Percentiles rank a stretch among this genome's conserved stretches.
phyloP scores from a whole-genome alignment of 495 filamentous ascomycete species.

The Elasticomyces elasticus region DNA sequence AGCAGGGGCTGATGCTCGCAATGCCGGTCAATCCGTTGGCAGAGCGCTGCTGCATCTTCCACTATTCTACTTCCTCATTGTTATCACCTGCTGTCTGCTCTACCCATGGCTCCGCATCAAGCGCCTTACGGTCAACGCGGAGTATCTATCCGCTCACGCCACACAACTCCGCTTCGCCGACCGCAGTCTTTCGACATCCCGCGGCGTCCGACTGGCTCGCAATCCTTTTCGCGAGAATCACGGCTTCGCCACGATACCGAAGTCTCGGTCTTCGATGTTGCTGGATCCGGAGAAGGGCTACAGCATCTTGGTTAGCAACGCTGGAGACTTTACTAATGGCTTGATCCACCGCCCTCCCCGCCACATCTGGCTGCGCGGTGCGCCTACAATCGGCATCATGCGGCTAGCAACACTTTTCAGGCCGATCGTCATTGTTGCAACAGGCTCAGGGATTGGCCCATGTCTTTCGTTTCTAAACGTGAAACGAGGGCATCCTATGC shows the following conservation, averaged over 20 bases:
- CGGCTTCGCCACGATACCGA: constrained; percentile 66
- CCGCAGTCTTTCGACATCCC: constrained; percentile 27
- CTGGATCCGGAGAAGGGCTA: constrained; percentile 43
- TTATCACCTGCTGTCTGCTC: constrained; percentile 48
- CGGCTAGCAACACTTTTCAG: constrained; percentile 61
- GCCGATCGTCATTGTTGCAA: constrained; percentile 64
- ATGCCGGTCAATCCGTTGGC: constrained; percentile 28
- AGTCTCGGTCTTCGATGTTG: neutral
- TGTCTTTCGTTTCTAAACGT: constrained; percentile 43
- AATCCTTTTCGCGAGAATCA: constrained; percentile 67
- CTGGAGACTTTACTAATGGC: constrained; percentile 72
- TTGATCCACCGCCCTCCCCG: constrained; percentile 52
- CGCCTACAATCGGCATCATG: constrained; percentile 58
- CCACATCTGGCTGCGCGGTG: constrained; percentile 46
- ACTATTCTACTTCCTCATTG: constrained; percentile 58
- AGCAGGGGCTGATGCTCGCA: constrained; percentile 25
- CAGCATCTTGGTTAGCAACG: constrained; percentile 64
- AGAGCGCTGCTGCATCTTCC: constrained; percentile 43
- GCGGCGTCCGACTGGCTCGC: constrained; percentile 43
- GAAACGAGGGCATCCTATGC: constrained; percentile 37
- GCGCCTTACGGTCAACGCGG: constrained; percentile 48
- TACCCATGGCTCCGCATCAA: constrained; percentile 62
- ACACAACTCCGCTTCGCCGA: constrained; percentile 58
- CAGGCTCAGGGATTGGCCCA: constrained; percentile 73
- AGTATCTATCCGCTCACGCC: constrained; percentile 59